Conservation (phyloP, 306 rosid genomes). For the Acacia acuminata region DNA sequence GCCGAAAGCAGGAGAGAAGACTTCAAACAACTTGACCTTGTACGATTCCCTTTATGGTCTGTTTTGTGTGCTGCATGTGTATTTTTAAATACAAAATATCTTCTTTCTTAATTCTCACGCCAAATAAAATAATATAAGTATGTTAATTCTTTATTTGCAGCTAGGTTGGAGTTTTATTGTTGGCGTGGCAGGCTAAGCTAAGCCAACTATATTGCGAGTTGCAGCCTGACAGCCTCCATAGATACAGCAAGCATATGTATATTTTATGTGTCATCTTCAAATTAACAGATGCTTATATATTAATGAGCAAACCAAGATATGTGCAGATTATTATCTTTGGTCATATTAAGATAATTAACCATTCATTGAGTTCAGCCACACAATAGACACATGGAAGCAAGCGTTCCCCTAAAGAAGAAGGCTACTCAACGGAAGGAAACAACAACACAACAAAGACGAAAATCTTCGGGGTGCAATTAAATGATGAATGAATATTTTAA, state of each 20-base stretch:
- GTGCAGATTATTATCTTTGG: background rate
- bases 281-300: too few relatives aligned
- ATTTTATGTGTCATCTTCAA: background rate
- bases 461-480: background rate
- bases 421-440: background rate
- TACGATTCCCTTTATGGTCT: background rate
- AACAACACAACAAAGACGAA: background rate
- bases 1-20: background rate
- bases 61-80: background rate
- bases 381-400: background rate
- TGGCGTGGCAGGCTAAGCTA: background rate
- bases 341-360: background rate
- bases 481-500: background rate
- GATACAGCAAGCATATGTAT: background rate
- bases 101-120: background rate
- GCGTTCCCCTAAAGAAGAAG: background rate
- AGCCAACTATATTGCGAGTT: background rate
- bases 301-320: background rate
- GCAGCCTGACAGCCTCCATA: slow-evolving; percentile 13
- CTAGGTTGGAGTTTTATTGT: background rate
- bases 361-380: background rate
- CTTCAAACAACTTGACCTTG: background rate
- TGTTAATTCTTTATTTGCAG: background rate
- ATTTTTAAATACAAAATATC: background rate
- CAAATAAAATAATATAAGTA: background rate